phyloP scores from a whole-genome alignment of 164 flowering plant species.

The Vitis vinifera region DNA sequence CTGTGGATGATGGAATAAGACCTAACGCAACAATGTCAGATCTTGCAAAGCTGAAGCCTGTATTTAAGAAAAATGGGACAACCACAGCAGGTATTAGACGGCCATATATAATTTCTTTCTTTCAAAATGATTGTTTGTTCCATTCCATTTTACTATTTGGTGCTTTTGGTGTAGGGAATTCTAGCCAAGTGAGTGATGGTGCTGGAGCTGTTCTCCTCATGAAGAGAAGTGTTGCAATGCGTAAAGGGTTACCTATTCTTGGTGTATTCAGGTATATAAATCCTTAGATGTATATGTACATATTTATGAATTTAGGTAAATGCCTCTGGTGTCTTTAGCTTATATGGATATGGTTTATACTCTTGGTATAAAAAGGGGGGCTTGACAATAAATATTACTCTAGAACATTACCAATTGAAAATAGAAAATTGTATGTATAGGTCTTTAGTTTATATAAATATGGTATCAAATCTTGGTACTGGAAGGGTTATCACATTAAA shows the following conservation, averaged over 20 bases:
- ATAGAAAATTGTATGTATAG: too few species aligned
- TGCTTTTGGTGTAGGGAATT: constrained; percentile 55
- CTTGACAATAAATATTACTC: too few species aligned
- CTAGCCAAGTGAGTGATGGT: constrained; percentile 99
- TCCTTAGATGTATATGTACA: background rate
- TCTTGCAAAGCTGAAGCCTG: constrained; percentile 76
- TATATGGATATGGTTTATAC: too few species aligned
- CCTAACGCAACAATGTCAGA: constrained; percentile 58
- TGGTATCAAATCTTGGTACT: too few species aligned
- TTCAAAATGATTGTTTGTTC: background rate
- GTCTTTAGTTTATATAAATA: too few species aligned
- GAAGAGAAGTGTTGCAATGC: constrained; percentile 85
- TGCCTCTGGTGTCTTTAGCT: too few species aligned
- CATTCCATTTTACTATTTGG: constrained; percentile 3
- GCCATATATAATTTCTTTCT: background rate
- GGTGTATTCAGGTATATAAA: constrained; percentile 82
- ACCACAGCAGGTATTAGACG: constrained; percentile 83
- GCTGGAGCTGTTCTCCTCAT: constrained; percentile 97
- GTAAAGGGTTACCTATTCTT: constrained; percentile 85
- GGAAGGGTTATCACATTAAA: too few species aligned
- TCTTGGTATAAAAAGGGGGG: too few species aligned
- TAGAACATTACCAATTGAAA: too few species aligned
- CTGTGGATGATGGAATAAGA: constrained; percentile 95
- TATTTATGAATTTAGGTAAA: too few species aligned
- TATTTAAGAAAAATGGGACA: constrained; percentile 83